Conservation (phyloP, 345 rosid species). For the Salix purpurea region DNA sequence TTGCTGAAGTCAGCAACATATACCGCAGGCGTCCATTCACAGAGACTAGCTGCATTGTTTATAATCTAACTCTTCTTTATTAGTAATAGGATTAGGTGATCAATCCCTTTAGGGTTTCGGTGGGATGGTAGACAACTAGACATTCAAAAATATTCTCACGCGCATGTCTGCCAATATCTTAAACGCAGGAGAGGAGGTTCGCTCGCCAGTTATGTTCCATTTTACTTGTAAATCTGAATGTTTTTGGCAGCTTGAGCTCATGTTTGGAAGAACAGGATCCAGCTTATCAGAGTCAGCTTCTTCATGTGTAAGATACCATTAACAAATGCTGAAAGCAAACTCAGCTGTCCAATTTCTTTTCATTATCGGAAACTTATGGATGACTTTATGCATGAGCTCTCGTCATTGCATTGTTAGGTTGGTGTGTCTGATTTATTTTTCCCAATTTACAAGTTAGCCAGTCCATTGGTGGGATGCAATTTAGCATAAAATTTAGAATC, state of each 20-base stretch:
- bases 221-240: no score
- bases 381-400: background rate
- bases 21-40: background rate
- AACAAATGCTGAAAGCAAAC: background rate
- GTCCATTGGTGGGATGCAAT: no score
- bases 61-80: background rate
- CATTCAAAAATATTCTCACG: background rate
- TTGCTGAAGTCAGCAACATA: background rate
- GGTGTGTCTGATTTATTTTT: background rate
- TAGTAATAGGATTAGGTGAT: constrained; percentile 13
- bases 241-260: no score
- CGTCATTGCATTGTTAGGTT: background rate
- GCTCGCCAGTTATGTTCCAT: background rate
- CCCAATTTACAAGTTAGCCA: no score
- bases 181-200: background rate
- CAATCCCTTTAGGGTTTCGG: constrained; percentile 14
- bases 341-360: background rate
- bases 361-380: background rate
- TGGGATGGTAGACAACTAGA: constrained; percentile 7
- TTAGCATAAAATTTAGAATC: no score
- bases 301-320: no score
- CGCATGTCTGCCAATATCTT: background rate
- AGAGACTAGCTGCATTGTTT: no score
- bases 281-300: no score
- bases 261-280: no score